Base-by-base conservation (phyloP, 169 alveolate species). In the Eimeria sp. region DNA sequence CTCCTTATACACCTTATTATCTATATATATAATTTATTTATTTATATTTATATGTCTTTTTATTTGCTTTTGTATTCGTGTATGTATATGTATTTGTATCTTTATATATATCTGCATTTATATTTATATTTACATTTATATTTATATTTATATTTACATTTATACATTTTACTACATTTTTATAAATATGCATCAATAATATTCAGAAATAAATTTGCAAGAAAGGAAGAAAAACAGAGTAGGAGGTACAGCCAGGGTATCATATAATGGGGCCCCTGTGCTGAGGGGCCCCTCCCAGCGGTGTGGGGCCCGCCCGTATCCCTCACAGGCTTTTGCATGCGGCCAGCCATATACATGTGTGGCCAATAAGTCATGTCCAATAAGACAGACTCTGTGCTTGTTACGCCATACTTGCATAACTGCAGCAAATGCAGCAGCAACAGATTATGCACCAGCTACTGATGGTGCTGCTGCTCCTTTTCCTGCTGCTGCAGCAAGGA, bases 321-420 rank as follows among this genome's bases (percentile, higher is more conserved):
- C 9, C 89, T 34, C 40, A 78, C 89, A 18, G 89, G 89, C 61
- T 78, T 78, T 45, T 78, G 89, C 89, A 78, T 78, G 89, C 89
- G 89, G 25, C 89, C 89, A 47, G 89, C 89, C 18, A 47, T 16
- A 67, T 78, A 78, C 20, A 78, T 43, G 43, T 47, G 67, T 4
- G 40, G 6, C 89, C 89, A 78, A n/a, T 14, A 4, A 0, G 4
- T 43, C 43, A 78, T n/a, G 27, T 78, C 89, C 43, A 47, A 63
- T 4, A 43, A 14, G 16, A 78, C 49, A 51, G 67, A 45, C 67
- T 78, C 89, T 5, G 67, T 78, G 34, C 67, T 30, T 27, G 54
- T 43, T 7, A 78, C 89, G 67, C 89, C 89, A 18, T 78, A 78
- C 65, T 78, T 78, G 43, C 89, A 78, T 13, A 78, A 43, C 89